Evolutionary conservation across 228 moss, liverwort and hornwort species (phyloP), one percentile per base, ranked within the genome.

Genomic region (Sphagnum magellanicum): DNA sequence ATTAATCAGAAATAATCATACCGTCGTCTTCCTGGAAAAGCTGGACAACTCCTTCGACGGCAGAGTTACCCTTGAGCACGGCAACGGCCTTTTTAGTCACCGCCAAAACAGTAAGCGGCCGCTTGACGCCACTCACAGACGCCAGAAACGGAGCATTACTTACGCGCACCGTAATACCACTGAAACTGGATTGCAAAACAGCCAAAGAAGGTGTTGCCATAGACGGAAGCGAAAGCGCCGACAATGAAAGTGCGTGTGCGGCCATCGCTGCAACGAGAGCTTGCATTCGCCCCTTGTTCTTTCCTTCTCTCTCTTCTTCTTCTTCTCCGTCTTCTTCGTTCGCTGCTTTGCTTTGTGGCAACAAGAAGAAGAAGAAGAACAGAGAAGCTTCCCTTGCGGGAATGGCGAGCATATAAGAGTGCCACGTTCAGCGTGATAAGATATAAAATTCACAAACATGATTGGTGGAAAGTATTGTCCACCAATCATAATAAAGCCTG

Each of bases 71-170:
- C 87, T 87, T 91, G 66, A 93, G 91, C 66, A 93, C 93, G 13
- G 89, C 93, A 67, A 93, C 91, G 5, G 93, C 93, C 74, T 93
- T 93, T 87, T 91, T 91, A 50, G 89, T 89, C 16, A 83, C 83
- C 4, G 92, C 92, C 68, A 81, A 79, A 48, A 92, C 78, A 53
- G 71, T 75, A 69, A 86, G 74, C 0, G 77, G 52, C 75, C 69
- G 79, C 50, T 65, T 50, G 66, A 13, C 32, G 69, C 10, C 32
- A 50, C 73, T 82, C 60, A 73, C 60, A 71, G 77, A 12, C 50
- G 68, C 76, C 69, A 82, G 64, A 62, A 81, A 58, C 0, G 84
- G 79, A 53, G 76, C 61, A 59, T 67, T 70, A 57, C 76, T 76
- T 49, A 84, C 75, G 13, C 78, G 82, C 67, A 88, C 74, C 6